Conservation (phyloP, 164 flowering plant genomes). For the Warburgia ugandensis region DNA sequence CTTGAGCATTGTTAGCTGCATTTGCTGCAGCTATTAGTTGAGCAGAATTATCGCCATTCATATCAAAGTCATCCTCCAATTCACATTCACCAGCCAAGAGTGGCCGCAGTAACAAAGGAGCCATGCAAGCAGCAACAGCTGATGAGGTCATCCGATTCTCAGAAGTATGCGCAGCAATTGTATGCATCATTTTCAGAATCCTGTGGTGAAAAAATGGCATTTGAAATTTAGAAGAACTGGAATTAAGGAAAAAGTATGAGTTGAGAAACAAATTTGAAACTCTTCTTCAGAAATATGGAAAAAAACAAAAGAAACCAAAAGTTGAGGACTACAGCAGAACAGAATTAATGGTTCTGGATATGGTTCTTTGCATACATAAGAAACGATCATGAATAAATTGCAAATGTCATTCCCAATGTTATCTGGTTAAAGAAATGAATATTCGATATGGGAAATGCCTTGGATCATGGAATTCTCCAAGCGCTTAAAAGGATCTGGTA, state of each 20-base stretch:
- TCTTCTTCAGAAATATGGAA: too few species aligned
- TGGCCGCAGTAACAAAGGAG: constrained; percentile 92
- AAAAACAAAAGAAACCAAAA: too few species aligned
- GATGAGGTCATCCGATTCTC: constrained; percentile 92
- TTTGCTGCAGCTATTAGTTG: constrained; percentile 99
- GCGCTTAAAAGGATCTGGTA: too few species aligned
- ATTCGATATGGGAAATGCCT: too few species aligned
- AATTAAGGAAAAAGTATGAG: neutral
- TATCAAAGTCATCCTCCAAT: constrained; percentile 79
- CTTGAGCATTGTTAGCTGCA: constrained; percentile 98
- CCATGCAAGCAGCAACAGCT: constrained; percentile 99
- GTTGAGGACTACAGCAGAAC: too few species aligned
- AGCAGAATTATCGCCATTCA: constrained; percentile 75
- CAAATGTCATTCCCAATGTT: too few species aligned
- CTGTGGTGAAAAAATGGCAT: constrained; percentile 25
- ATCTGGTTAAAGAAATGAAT: too few species aligned
- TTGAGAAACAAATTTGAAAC: neutral
- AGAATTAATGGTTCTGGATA: too few species aligned
- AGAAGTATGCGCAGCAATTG: constrained; percentile 65
- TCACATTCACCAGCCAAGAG: constrained; percentile 98
- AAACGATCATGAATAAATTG: too few species aligned
- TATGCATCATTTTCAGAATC: constrained; percentile 93
- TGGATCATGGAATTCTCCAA: too few species aligned
- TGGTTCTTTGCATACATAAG: too few species aligned
- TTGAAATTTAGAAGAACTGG: neutral